Percentiles rank a stretch among this genome's conserved stretches.
phyloP scores from a whole-genome alignment of 2,329 filamentous ascomycete species.

The Colletotrichum abscissum region DNA sequence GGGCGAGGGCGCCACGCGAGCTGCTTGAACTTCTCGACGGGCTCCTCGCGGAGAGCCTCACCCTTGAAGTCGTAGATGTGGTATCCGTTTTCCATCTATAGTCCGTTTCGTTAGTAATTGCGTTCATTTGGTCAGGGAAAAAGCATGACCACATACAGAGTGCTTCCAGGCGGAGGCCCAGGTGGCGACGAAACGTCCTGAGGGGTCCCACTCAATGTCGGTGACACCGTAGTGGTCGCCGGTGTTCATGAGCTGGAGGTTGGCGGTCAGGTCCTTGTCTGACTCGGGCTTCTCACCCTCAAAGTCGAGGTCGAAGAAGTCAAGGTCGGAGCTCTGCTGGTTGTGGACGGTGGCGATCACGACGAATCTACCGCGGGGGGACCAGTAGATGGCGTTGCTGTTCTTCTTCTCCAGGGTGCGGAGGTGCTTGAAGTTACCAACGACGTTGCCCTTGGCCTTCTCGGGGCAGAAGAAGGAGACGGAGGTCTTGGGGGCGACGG shows the following conservation, averaged over 20 bases:
- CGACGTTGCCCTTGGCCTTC: constrained; percentile 82
- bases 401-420: constrained; percentile 98
- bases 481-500: constrained; percentile 91
- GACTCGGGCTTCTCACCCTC: constrained; percentile 95
- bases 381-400: constrained; percentile 99
- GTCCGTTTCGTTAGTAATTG: constrained; percentile 37
- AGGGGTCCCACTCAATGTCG: constrained; percentile 98
- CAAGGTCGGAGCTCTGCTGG: constrained; percentile 92
- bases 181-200: constrained; percentile 91
- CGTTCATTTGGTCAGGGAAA: background rate
- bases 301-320: constrained; percentile 98
- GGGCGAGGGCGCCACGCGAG: constrained; percentile 94
- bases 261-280: constrained; percentile 94
- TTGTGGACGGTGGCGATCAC: constrained; percentile 94
- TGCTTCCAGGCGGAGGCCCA: constrained; percentile 98
- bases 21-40: constrained; percentile 97
- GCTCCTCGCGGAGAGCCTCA: constrained; percentile 87
- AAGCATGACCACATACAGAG: constrained; percentile 71
- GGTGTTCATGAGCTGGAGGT: constrained; percentile 93
- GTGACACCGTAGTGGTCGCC: constrained; percentile 98
- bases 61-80: constrained; percentile 98
- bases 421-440: constrained; percentile 96
- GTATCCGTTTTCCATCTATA: constrained; percentile 98
- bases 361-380: constrained; percentile 93
- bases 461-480: constrained; percentile 98